Evolutionary conservation across 2,329 filamentous ascomycete species (phyloP), one percentile per base, ranked within the genome.

Genomic region (Fusarium brachygibbosum): DNA sequence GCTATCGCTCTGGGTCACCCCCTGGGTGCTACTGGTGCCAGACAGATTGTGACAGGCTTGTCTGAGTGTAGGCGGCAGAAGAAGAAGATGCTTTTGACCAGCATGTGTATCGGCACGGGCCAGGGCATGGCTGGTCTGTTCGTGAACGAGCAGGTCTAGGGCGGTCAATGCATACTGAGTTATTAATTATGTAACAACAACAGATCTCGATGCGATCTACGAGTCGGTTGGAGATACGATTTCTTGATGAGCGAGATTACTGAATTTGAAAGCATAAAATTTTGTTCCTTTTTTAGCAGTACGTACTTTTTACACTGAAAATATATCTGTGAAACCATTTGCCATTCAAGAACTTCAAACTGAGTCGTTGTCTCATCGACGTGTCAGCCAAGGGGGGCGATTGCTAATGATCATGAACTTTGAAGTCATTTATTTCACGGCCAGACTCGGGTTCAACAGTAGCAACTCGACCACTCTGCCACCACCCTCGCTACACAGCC

Each of bases 51-150:
- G 64, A 98, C 96, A 1, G 92, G 95, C 21, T 80, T 98, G 76
- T 94, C 92, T 76, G 94, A 97, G 86, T 89, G 90, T 74, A 86
- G 93, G 76, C 88, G 93, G 76, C 90, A 89, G 67, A 93, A 93
- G 86, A 95, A 95, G 87, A 97, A 94, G 91, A 85, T 97, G 71
- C 81, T 98, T 66, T 82, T 98, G 76, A 97, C 93, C 21, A 96
- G 92, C 78, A 98, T 98, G 94, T 98, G 89, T 77, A 89, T 91
- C 66, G 89, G 89, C 37, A 90, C 88, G 9, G 89, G 89, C 17
- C 88, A 90, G 83, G 89, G 88, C 38, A 91, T 90, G 88, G 89
- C 89, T 19, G 88, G 87, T 4, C 74, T 90, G 75, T 90, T 90
- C 78, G 86, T 90, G 13, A 90, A 89, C 64, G 88, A 90, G 81